A percentile compares a stretch with the other conserved stretches of the same genome.
phyloP scores from a whole-genome alignment of 345 rosid genomes.

The Aquilaria yunnanensis region DNA sequence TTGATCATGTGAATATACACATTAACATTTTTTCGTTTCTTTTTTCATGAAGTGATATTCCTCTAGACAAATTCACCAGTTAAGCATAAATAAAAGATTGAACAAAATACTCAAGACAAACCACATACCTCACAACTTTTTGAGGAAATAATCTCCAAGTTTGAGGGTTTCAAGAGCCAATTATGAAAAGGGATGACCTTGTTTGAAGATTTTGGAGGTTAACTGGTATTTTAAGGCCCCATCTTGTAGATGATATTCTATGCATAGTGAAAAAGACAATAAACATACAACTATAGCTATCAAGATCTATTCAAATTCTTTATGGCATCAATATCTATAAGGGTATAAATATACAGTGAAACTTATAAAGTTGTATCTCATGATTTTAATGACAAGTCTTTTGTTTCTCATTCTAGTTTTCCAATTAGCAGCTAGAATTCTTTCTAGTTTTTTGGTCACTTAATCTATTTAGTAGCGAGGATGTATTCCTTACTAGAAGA shows the following conservation, averaged over 20 bases:
- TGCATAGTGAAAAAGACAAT: too few species aligned
- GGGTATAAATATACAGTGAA: too few species aligned
- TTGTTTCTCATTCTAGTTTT: too few species aligned
- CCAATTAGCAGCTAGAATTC: too few species aligned
- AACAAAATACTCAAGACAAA: neutral
- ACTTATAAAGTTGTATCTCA: too few species aligned
- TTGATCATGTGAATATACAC: neutral
- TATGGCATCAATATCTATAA: too few species aligned
- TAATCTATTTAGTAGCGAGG: too few species aligned
- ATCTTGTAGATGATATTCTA: slow-evolving; percentile 37
- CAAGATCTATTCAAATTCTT: too few species aligned
- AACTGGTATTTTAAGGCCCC: slow-evolving; percentile 41
- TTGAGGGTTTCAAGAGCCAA: slow-evolving; percentile 41
- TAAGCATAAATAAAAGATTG: neutral
- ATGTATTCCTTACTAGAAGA: too few species aligned
- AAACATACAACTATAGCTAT: too few species aligned
- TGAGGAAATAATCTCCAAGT: slow-evolving; percentile 36
- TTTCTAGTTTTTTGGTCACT: too few species aligned
- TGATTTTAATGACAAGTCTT: too few species aligned
- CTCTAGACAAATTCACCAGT: neutral
- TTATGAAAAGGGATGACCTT: slow-evolving; percentile 29
- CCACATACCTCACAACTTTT: slow-evolving; percentile 11
- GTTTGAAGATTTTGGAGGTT: slow-evolving; percentile 36
- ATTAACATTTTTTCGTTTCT: neutral
- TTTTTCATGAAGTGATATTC: neutral